A percentile compares a stretch with the other conserved stretches of the same genome.
phyloP scores from a whole-genome alignment of 805 yeast species.

The Lipomyces japonicus region DNA sequence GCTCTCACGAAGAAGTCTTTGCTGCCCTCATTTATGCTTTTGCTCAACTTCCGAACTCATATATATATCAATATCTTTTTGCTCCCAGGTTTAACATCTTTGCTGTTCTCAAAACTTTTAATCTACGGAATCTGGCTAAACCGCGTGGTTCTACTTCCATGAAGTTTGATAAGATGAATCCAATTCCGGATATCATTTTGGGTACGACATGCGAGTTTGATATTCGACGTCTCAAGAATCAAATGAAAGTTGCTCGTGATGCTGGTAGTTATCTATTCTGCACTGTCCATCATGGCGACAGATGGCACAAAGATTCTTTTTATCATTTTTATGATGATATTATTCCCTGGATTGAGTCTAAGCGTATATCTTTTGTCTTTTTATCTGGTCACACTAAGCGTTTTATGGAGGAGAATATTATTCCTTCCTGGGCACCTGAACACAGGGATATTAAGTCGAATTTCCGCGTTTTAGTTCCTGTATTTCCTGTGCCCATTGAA shows the following conservation, averaged over 20 bases:
- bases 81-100: constrained; percentile 24
- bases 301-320: constrained; percentile 23
- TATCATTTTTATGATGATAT: constrained; percentile 21
- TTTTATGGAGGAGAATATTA: constrained; percentile 18
- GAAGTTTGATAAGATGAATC: constrained; percentile 21
- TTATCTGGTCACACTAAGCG: constrained; percentile 25
- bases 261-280: constrained; percentile 24
- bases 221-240: constrained; percentile 12
- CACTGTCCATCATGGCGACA: constrained; percentile 26
- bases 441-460: constrained; percentile 11
- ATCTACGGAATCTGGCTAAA: constrained; percentile 14
- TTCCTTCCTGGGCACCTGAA: constrained; percentile 20
- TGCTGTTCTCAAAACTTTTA: constrained; percentile 20
- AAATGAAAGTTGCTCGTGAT: constrained; percentile 14
- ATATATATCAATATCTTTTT: constrained; percentile 21
- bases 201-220: constrained; percentile 29
- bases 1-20: constrained; percentile 28
- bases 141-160: constrained; percentile 20
- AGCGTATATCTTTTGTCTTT: constrained; percentile 22
- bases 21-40: constrained; percentile 28
- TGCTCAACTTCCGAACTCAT: constrained; percentile 25
- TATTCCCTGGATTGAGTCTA: constrained; percentile 25
- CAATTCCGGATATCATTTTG: constrained; percentile 23
- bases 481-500: constrained; percentile 25
- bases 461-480: constrained; percentile 25